Evolutionary conservation across 345 rosid genomes (phyloP), one percentile per base, ranked within the genome.

Genomic region (Salix viminalis): DNA sequence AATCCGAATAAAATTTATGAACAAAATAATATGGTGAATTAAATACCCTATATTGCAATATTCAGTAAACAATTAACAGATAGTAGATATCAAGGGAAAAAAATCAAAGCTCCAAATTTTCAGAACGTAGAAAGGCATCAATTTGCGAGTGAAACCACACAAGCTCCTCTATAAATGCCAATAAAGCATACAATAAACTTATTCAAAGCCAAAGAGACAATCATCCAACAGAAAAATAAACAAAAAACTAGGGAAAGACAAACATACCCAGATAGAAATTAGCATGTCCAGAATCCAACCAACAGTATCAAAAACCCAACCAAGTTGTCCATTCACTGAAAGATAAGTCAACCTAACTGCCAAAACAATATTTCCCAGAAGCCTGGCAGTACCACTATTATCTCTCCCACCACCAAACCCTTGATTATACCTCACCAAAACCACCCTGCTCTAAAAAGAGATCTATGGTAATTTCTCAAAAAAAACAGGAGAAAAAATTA

Each of bases 361-460:
- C 83, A 95, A 81, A 81, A 84, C 93, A 84, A 93, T 85, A 86
- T 95, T 95, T 19, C 94, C 96, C 54, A 93, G 70, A 71, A 95
- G 75, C 83, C 97, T 93, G 44, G 82, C 86, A 41, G 85, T 90
- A 58, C 80, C 84, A 64, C 87, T 81, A 72, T 86, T 82, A 73
- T 87, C 85, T 74, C 84, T 73, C 13, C 90, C 90, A 69, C 92
- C 87, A 4, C 81, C 84, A 54, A 91, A 90, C 69, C 95, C 93
- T 75, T 78, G 88, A 73, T 90, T 92, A 89, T 87, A 86, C 69
- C 88, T 84, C 85, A 84, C 92, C 80, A 78, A 73, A 72, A 89
- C 86, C 76, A 85, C 79, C 32, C 92, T 76, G 75, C 67, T 83
- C 66, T 5, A 36, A 36, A 36, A 36, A 36, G 37, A 36, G 37